Evolutionary conservation across 2,329 filamentous ascomycete genomes (phyloP), one percentile per base, ranked within the genome.

Genomic region (Alternaria hordeiaustralica): DNA sequence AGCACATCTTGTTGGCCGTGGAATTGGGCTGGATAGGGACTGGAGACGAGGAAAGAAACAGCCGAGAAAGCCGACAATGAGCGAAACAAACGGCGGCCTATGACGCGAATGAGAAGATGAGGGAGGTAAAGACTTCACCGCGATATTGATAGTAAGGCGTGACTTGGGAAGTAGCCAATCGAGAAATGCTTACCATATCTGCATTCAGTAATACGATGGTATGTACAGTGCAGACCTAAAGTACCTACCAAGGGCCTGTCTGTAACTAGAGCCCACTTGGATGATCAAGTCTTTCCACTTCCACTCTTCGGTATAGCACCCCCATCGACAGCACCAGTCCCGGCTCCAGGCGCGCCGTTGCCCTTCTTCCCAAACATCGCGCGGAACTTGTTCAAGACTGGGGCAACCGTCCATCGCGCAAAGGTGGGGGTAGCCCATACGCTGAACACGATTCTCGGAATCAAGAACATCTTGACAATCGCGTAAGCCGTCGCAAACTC

Each of bases 361-460:
- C 60, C 64, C 56, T 70, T 67, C 58, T 70, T 79, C 33, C 76
- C 66, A 64, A 86, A 82, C 10, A 84, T 15, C 0, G 75, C 76
- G 64, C 73, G 77, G 3, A 84, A 67, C 26, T 76, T 69, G 49
- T 76, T 61, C 61, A 71, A 58, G 7, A 75, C 23, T 28, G 78
- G 78, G 2, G 74, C 47, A 11, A 79, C 72, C 1, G 75, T 72
- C 66, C 68, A 69, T 55, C 66, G 82, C 28, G 94, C 94, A 84
- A 98, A 96, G 91, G 93, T 96, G 5, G 96, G 96, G 50, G 96
- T 97, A 13, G 87, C 91, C 93, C 92, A 97, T 5, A 96, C 86
- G 81, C 94, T 97, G 7, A 88, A 80, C 25, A 90, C 82, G 65
- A 99, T 87, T 70, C 96, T 87, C 12, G 92, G 73, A 0, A 96